Base-by-base conservation (phyloP, 2,329 filamentous ascomycete genomes). In the Apiospora marii region DNA sequence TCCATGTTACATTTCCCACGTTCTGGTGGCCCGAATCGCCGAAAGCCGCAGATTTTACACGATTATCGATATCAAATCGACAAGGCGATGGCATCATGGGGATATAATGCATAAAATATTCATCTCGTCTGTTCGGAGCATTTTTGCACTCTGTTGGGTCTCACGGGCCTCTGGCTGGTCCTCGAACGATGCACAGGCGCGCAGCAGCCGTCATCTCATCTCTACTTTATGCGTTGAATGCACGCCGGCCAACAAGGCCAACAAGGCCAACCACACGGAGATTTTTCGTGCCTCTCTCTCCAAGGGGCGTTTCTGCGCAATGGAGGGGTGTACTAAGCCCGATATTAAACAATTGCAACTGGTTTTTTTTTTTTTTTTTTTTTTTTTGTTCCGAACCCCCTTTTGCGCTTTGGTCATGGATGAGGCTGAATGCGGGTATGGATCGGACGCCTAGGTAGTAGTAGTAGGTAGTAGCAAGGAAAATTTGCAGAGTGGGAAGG, bases 61-160 rank as follows among this genome's bases (percentile, higher is more conserved):
- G 58, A 64, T 41, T 64, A 64, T 64, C 58, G 58, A 37, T 34
- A 64, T 64, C 19, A 64, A 64, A 64, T 64, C 19, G 58, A n/a
- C 58, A n/a, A 41, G 22, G 58, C 22, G 58, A 64, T 64, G 58
- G 58, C 58, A 64, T 64, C 58, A 68, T 68, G 67, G 67, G 41
- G n/a, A 70, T 43, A 70, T 58, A 70, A 72, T 70, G 71, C 69
- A 72, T 73, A 69, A 70, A 72, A 49, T 58, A 73, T 77, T 79
- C 78, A 79, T 78, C 76, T 80, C 78, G 78, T 77, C 76, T 79
- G 75, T 74, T 79, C 79, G 79, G 79, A 75, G 78, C 79, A 81
- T 78, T 79, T 81, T 77, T 78, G 77, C 72, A 73, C 78, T 75
- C 12, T 64, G 34, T 41, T 64, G 12, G 34, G 8, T 41, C 71